These are phyloP conservation scores for Alternaria ventricosa DNA, from an alignment of 2,329 filamentous ascomycete genomes.

Conservation along the genomic window DNA sequence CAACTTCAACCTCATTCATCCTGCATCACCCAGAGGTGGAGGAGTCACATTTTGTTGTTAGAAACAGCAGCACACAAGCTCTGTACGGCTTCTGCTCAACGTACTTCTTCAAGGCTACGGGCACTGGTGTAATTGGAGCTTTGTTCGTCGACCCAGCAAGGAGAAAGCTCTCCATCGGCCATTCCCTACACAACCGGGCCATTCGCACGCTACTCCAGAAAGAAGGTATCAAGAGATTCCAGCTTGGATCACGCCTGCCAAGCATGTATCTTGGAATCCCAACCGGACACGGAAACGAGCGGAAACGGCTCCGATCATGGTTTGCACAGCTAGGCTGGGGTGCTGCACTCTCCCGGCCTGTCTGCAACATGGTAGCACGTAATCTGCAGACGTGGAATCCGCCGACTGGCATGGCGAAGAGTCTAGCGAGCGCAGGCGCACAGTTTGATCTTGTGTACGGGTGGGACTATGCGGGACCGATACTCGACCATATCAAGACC, in stretches of 20 bases:
- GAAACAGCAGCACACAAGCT: constrained; percentile 89
- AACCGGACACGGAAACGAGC: constrained; percentile 65
- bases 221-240: constrained; percentile 76
- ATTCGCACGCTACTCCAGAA: constrained; percentile 76
- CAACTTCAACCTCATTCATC: constrained; percentile 77
- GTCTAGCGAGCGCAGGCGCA: constrained; percentile 73
- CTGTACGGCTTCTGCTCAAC: constrained; percentile 93
- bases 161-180: constrained; percentile 86
- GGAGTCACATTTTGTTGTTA: constrained; percentile 88
- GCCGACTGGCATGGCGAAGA: constrained; percentile 77
- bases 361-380: constrained; percentile 75
- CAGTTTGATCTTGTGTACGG: constrained; percentile 86
- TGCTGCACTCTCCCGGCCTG: constrained; percentile 65
- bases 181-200: constrained; percentile 85
- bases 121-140: constrained; percentile 78
- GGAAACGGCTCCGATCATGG: constrained; percentile 73
- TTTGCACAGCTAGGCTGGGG: constrained; percentile 93
- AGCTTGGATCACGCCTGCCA: constrained; percentile 80
- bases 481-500: constrained; percentile 76
- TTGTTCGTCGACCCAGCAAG: constrained; percentile 89
- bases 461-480: constrained; percentile 74
- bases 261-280: constrained; percentile 89
- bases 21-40: constrained; percentile 73
- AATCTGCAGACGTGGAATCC: constrained; percentile 76
- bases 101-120: constrained; percentile 75